Percentiles rank a stretch among this genome's conserved stretches.
These are phyloP conservation scores for Physcomitrium patens DNA, from an alignment of 225 moss, liverwort and hornwort species.

Conservation along the genomic window DNA sequence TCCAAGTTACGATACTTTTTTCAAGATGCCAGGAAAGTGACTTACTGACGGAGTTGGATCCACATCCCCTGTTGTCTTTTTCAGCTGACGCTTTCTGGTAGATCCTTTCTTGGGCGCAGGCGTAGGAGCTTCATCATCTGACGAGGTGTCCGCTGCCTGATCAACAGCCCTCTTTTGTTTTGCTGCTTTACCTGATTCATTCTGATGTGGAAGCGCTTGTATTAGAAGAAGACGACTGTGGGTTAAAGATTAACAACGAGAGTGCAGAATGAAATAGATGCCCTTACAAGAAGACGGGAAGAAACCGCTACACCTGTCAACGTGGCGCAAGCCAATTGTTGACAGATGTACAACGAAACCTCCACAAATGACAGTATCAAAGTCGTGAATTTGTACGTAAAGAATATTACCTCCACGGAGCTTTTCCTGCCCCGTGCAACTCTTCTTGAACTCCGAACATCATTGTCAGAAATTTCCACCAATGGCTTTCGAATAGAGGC, in stretches of 20 bases:
- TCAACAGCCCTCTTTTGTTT: not conserved
- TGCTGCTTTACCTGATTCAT: slow-evolving; percentile 8
- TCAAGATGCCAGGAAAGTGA: too few species aligned
- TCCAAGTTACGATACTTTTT: too few species aligned
- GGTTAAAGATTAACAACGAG: too few species aligned
- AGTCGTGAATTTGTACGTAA: too few species aligned
- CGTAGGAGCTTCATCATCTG: not conserved
- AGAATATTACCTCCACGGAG: not conserved
- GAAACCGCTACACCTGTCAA: not conserved
- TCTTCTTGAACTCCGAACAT: not conserved
- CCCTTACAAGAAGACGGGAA: not conserved
- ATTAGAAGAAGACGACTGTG: not conserved
- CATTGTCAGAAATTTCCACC: not conserved
- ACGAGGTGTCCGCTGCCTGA: slow-evolving; percentile 1
- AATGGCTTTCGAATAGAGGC: not conserved
- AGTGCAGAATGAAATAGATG: too few species aligned
- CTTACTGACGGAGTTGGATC: slow-evolving; percentile 21
- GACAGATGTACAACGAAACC: not conserved
- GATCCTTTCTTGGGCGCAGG: slow-evolving; percentile 14
- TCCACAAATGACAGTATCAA: not conserved
- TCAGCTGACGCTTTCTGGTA: not conserved
- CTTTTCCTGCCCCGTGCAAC: not conserved
- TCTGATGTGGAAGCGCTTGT: not conserved
- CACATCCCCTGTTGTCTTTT: not conserved
- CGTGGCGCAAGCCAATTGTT: not conserved